A percentile compares a stretch with the other conserved stretches of the same genome.
Conservation (phyloP, 2,329 filamentous ascomycete species). For the Rugonectria rugulosa region DNA sequence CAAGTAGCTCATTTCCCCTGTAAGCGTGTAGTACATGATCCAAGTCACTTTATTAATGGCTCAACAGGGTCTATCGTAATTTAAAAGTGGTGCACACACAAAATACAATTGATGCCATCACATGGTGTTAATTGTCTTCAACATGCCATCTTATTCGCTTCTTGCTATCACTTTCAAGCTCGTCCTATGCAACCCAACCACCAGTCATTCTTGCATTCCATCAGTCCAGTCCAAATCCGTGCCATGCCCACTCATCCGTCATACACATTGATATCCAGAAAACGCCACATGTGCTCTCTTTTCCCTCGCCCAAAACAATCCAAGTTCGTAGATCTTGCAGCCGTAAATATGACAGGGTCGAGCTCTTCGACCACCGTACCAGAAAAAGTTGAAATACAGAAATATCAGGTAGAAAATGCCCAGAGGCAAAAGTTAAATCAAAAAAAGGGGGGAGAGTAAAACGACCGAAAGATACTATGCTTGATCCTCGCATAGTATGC, state of each 20-base stretch:
- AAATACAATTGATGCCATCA: slow-evolving; percentile 20
- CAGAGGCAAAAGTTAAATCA: slow-evolving; percentile 23
- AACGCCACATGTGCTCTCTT: slow-evolving; percentile 37
- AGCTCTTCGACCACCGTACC: slow-evolving; percentile 37
- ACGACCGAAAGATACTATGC: slow-evolving; percentile 36
- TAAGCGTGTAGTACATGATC: too few relatives aligned
- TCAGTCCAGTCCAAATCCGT: not conserved
- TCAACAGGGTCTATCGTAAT: slow-evolving; percentile 34
- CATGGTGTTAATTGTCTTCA: slow-evolving; percentile 28
- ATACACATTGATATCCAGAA: slow-evolving; percentile 30
- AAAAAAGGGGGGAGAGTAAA: slow-evolving; percentile 30
- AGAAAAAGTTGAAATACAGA: slow-evolving; percentile 25
- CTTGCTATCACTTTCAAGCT: slow-evolving; percentile 9
- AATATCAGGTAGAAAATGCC: slow-evolving; percentile 14
- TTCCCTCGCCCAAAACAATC: slow-evolving; percentile 34
- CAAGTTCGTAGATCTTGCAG: slow-evolving; percentile 36
- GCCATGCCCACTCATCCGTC: slow-evolving; percentile 6
- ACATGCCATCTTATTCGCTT: slow-evolving; percentile 9
- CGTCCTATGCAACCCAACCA: not conserved
- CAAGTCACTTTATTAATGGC: slow-evolving; percentile 23
- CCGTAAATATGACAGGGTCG: slow-evolving; percentile 36
- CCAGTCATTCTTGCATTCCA: slow-evolving; percentile 12
- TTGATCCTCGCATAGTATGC: slow-evolving; percentile 29
- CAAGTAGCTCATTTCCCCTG: too few relatives aligned
- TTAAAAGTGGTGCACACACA: slow-evolving; percentile 12